Base-by-base conservation (phyloP, 768 basidiomycete species). In the Termitomyces sp. region DNA sequence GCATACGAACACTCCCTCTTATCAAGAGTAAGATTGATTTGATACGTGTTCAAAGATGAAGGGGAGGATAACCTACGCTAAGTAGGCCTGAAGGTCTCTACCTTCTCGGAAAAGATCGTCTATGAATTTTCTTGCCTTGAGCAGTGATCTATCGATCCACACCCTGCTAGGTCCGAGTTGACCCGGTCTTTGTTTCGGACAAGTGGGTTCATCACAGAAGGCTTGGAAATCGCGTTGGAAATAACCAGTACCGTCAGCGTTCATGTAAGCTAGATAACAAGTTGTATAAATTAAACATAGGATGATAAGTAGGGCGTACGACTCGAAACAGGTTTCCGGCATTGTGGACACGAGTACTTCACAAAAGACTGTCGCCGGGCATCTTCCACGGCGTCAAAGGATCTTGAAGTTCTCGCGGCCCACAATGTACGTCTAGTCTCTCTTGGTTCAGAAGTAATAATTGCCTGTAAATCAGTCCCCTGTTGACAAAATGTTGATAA, bases 91-190 rank as follows among this genome's bases (percentile, higher is more conserved):
- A 12, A 55, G 38, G 1, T 41, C 54, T 48, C 42, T 43, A 2
- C 46, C 40, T 9, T 55, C 44, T 34, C 58, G 56, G 17, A 54
- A 57, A 10, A 62, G 48, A 32, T 60, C 61, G 19, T 62, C 61
- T 10, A 55, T 48, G n/a, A 58, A 43, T 24, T 58, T 59, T 21
- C 62, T 51, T 12, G 50, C 56, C 26, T 38, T 50, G 5, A 58
- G 48, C 6, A 48, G 12, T 6, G 10, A 34, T 19, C 41, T 47
- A 19, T 46, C 28, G 10, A 55, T 48, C 21, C n/a, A 34, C 15
- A 48, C 45, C 44, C 21, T 45, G 6, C 26, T 32, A 22, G 17
- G 37, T 15, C 24, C 12, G 2, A 40, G 1, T 19, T 28, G 17
- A 41, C 3, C 44, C 43, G 30, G 48, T 44, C 14, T 42, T 12